Base-by-base conservation (phyloP, 1,284 basidiomycete species). In the Naganishia sp. region DNA sequence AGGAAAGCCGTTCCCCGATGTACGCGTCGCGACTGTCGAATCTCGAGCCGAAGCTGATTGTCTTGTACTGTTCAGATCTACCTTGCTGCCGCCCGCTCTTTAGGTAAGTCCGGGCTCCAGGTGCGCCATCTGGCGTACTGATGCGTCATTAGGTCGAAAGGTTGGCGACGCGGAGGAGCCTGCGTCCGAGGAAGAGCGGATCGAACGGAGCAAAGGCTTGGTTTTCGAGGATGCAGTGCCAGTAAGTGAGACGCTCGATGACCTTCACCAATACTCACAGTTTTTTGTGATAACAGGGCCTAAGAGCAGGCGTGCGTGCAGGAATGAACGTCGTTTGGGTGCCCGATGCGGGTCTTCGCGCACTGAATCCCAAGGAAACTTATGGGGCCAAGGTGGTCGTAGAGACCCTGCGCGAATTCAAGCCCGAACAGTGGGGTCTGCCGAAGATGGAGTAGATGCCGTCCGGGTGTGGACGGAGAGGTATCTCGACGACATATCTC, bases 261-360 rank as follows among this genome's bases (percentile, higher is more conserved):
- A 18, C 44, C 10, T 57, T 28, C 36, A 23, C 10, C 44, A 46
- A 28, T 31, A 33, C 48, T 39, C 7, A 53, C 6, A 16, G 39
- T 18, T 33, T 15, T 55, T 28, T 10, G 21, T 25, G 21, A 33
- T 25, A 33, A 39, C 65, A 74, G 66, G 79, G 79, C 0, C 75
- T 77, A 13, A 69, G 72, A 49, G 78, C 79, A 1, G 79, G 78
- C 33, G 75, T 80, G 10, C 70, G 75, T 25, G 79, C 79, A 11
- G 79, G 78, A 4, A 81, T 81, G 79, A 77, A 79, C 65, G 80
- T 81, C 31, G 67, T 80, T 46, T 81, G 80, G 80, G 73, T 81
- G 5, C 80, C 80, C 0, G 79, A 80, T 57, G 52, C 71, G 9
- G 72, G 77, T 56, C 70, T 80, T 1, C 71, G 73, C 9, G 75